Base-by-base conservation (phyloP, 768 basidiomycete genomes). In the Mycena rebaudengoi region DNA sequence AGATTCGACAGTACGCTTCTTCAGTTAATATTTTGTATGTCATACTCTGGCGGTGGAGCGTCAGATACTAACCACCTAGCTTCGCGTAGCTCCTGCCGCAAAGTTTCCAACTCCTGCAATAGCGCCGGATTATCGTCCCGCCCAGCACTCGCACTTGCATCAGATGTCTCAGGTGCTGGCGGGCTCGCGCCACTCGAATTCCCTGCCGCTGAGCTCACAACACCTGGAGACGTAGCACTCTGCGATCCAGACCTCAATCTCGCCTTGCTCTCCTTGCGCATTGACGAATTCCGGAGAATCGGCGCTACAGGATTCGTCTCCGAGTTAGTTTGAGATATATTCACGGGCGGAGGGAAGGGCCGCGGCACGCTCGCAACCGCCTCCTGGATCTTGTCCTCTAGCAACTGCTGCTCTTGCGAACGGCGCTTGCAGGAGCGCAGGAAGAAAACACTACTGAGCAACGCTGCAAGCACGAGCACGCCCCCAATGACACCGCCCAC, bases 61-160 rank as follows among this genome's bases (percentile, higher is more conserved):
- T 49, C 46, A 49, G 46, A 49, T 49, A 49, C 46, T 49, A 49
- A 49, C 46, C 46, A 49, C 46, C 46, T 49, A 49, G 46, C 46
- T 49, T 49, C 46, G 46, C 46, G 46, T 49, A 49, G 30, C 30
- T 49, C 46, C 46, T 49, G 46, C 46, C 46, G 46, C 28, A 49
- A 49, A 49, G 29, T 49, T 49, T 49, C 46, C 46, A 49, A 49
- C 46, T 49, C 46, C 46, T 49, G 46, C 46, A 49, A 49, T 49
- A 49, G 29, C 46, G 30, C 46, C 46, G 46, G 46, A 20, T 49
- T 32, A 32, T 49, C 46, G 33, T 30, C 46, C 46, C 29, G 46
- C 46, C 46, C 46, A 49, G 46, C 46, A n/a, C n/a, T n/a, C n/a
- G n/a, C n/a, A n/a, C n/a, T n/a, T n/a, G n/a, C n/a, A n/a, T n/a